Evolutionary conservation across 2,329 filamentous ascomycete genomes (phyloP).

Genomic region (Pseudogymnoascus sp.): DNA sequence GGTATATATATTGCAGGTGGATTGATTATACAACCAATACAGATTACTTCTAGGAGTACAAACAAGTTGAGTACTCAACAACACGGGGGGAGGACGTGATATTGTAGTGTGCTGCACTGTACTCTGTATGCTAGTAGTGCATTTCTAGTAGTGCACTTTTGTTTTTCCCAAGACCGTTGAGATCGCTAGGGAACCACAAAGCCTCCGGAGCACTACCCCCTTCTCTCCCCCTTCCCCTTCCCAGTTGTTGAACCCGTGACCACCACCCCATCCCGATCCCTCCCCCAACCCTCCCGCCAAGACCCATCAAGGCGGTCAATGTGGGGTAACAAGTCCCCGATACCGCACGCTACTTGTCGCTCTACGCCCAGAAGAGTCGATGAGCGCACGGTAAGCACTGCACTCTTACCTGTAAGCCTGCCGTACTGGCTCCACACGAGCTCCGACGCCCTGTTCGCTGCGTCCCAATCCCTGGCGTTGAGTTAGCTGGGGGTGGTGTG

Average conservation of each 20-base stretch:
- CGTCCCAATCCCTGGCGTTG: not conserved
- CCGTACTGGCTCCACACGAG: not conserved
- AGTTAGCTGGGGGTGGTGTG: too few relatives aligned
- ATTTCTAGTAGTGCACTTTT: not conserved
- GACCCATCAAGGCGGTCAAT: not conserved
- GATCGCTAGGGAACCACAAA: not conserved
- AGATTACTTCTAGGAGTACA: not conserved
- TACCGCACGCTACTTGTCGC: not conserved
- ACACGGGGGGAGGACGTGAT: not conserved
- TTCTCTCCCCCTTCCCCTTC: not conserved
- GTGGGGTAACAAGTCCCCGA: not conserved
- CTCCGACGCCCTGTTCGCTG: not conserved
- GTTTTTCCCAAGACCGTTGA: not conserved
- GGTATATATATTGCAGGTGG: constrained; percentile 6
- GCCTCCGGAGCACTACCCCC: not conserved
- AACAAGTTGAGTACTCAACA: not conserved
- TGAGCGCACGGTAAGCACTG: not conserved
- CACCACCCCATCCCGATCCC: not conserved
- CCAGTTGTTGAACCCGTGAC: not conserved
- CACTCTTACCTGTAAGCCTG: not conserved
- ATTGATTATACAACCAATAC: not conserved
- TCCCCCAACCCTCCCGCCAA: not conserved
- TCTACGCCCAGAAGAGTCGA: not conserved
- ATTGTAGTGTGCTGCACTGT: not conserved
- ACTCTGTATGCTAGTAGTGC: not conserved